A percentile compares a stretch with the other conserved stretches of the same genome.
Conservation (phyloP, 2,329 filamentous ascomycete species). For the Cadophora sp. region DNA sequence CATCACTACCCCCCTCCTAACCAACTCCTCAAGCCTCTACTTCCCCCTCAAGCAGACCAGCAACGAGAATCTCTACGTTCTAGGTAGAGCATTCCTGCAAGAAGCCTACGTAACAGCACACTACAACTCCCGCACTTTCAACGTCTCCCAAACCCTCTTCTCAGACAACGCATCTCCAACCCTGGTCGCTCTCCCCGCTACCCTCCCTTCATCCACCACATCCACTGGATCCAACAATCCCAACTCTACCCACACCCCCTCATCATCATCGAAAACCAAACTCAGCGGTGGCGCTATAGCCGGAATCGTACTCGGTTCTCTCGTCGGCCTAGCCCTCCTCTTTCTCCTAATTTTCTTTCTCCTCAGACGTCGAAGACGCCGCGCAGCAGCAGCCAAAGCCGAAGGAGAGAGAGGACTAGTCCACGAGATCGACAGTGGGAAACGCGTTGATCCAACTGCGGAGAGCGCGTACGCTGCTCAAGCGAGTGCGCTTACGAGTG, state of each 20-base stretch:
- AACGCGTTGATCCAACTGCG: conserved; percentile 22
- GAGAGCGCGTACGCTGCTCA: conserved; percentile 31
- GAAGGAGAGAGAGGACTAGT: conserved; percentile 5
- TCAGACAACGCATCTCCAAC: conserved; percentile 21
- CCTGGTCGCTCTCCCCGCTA: conserved; percentile 33
- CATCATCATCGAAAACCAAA: conserved; percentile 1
- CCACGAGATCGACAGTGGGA: conserved; percentile 34
- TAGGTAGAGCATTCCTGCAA: conserved; percentile 44
- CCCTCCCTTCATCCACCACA: conserved; percentile 19
- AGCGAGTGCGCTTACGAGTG: conserved; percentile 25
- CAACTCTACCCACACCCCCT: neutral
- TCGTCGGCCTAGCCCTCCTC: conserved; percentile 26
- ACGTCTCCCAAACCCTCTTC: conserved; percentile 39
- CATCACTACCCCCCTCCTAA: conserved; percentile 28
- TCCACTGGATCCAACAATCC: neutral
- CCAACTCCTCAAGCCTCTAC: conserved; percentile 36
- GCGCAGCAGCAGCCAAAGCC: neutral
- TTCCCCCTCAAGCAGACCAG: conserved; percentile 39
- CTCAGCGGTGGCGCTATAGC: conserved; percentile 34
- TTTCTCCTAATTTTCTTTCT: conserved; percentile 29
- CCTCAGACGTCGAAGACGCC: conserved; percentile 19
- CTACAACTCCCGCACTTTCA: conserved; percentile 42
- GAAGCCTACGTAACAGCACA: conserved; percentile 42
- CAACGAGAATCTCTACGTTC: conserved; percentile 36
- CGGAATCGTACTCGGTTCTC: conserved; percentile 34